Evolutionary conservation across 306 rosid genomes (phyloP).

Genomic region (Cucurbita argyrosperma): DNA sequence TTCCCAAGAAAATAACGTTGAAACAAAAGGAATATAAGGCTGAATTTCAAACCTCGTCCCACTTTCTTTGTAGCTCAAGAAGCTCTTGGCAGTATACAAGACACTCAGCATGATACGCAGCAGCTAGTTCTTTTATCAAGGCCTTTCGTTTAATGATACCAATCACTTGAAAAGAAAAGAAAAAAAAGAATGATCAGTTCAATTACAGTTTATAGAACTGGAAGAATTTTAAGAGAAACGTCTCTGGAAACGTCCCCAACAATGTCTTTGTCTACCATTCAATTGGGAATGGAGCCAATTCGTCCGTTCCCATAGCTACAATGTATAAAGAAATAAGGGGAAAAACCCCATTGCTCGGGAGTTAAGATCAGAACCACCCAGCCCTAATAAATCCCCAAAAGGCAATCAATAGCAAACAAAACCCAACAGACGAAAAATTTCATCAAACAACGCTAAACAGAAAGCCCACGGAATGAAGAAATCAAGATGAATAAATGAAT

Average conservation of each 20-base stretch:
- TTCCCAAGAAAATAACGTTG: background rate
- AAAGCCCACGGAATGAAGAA: background rate
- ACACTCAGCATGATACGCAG: slow-evolving; percentile 72
- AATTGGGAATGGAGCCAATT: background rate
- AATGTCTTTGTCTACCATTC: background rate
- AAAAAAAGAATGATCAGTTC: background rate
- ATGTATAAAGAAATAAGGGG: background rate
- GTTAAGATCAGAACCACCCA: background rate
- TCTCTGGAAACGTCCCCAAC: background rate
- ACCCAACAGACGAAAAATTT: background rate
- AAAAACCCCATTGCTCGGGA: background rate
- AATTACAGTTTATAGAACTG: slow-evolving; percentile 1
- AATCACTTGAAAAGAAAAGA: slow-evolving; percentile 43
- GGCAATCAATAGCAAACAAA: background rate
- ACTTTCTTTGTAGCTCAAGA: slow-evolving; percentile 72
- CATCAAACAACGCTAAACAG: background rate
- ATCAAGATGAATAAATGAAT: background rate
- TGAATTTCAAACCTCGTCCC: slow-evolving; percentile 55
- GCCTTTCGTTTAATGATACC: slow-evolving; percentile 86
- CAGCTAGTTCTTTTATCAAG: slow-evolving; percentile 73
- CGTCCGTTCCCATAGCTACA: background rate
- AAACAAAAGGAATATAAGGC: background rate
- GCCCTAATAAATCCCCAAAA: background rate
- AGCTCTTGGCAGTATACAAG: slow-evolving; percentile 84
- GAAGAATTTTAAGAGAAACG: background rate